These are phyloP conservation scores for Candolleomyces eurysporus DNA, from an alignment of 768 basidiomycete species.

Conservation along the genomic window DNA sequence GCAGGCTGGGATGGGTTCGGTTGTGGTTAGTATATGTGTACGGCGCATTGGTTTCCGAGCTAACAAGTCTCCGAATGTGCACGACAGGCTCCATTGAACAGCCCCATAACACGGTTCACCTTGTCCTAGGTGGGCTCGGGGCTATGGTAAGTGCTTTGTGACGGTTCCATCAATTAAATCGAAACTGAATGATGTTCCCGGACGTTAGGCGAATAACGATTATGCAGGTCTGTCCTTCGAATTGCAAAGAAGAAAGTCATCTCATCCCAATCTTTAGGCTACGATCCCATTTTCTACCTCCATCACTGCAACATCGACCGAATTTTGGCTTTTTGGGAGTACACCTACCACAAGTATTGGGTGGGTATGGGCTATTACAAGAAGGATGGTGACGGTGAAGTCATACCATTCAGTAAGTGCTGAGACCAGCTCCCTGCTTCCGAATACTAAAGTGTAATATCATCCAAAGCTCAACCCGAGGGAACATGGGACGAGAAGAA, in stretches of 20 bases:
- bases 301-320: not conserved
- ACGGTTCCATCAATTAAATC: not conserved
- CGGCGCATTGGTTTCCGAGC: not conserved
- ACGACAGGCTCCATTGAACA: not conserved
- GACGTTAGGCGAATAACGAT: not conserved
- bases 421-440: not conserved
- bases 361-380: not conserved
- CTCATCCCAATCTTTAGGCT: not conserved
- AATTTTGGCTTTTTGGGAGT: not conserved
- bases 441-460: not conserved
- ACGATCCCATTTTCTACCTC: not conserved
- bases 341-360: not conserved
- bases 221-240: not conserved
- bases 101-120: not conserved
- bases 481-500: not conserved
- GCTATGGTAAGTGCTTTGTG: not conserved
- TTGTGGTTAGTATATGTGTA: not conserved
- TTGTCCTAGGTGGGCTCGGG: not conserved
- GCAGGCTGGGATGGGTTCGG: not conserved
- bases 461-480: not conserved
- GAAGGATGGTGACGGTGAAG: not conserved
- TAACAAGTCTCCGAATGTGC: not conserved
- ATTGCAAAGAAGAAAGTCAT: not conserved
- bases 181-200: not conserved
- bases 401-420: not conserved